A percentile compares a stretch with the other conserved stretches of the same genome.
phyloP scores from a whole-genome alignment of 805 yeast species.

The Saccharomyces cerevisiae region DNA sequence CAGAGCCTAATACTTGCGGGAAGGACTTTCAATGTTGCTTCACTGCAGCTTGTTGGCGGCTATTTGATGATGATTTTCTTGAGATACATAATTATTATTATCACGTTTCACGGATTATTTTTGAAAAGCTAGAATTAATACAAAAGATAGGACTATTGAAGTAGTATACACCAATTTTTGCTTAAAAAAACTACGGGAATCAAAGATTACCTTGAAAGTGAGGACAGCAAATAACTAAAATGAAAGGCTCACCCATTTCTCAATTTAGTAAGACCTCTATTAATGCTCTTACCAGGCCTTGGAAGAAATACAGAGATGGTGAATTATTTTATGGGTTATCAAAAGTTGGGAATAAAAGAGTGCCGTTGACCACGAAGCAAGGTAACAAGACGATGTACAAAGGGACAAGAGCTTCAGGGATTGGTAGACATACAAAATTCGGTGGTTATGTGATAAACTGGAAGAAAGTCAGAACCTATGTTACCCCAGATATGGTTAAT shows the following conservation, averaged over 20 bases:
- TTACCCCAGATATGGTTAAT: slow-evolving; percentile 52
- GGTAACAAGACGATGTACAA: slow-evolving; percentile 92
- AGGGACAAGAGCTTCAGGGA: slow-evolving; percentile 93
- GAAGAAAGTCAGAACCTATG: slow-evolving; percentile 83
- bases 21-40: not conserved
- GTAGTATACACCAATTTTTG: not conserved
- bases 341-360: slow-evolving; percentile 76
- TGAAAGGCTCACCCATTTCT: slow-evolving; percentile 44
- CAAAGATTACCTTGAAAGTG: not conserved
- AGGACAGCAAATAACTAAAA: slow-evolving; percentile 12
- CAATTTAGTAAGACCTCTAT: slow-evolving; percentile 41
- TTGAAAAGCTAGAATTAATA: not conserved
- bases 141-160: not conserved
- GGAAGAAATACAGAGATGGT: slow-evolving; percentile 82
- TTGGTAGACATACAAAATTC: slow-evolving; percentile 66
- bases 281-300: slow-evolving; percentile 64
- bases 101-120: not conserved
- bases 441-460: slow-evolving; percentile 78
- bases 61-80: not conserved
- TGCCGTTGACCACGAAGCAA: slow-evolving; percentile 78
- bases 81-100: not conserved
- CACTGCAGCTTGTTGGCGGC: not conserved
- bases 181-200: not conserved
- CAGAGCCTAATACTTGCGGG: not conserved
- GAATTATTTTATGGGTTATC: slow-evolving; percentile 72